phyloP scores from a whole-genome alignment of 495 filamentous ascomycete genomes.

The Xylaria bambusicola region DNA sequence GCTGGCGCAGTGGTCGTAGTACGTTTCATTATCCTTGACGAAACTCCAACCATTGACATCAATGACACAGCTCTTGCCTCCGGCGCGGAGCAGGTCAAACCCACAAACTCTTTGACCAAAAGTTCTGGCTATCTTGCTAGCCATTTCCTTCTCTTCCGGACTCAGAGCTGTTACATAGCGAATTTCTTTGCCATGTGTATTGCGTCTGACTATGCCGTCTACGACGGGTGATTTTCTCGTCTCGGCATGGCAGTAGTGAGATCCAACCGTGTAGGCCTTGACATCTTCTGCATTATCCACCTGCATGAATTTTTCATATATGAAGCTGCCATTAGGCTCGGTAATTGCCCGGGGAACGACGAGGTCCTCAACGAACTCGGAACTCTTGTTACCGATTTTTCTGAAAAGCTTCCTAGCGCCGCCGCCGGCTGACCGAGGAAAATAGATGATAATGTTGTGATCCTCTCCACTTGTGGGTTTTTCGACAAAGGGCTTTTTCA shows the following conservation, averaged over 20 bases:
- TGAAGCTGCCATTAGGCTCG: conserved; percentile 76
- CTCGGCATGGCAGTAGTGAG: conserved; percentile 92
- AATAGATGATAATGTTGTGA: conserved; percentile 98
- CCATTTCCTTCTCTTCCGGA: conserved; percentile 80
- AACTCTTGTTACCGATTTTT: conserved; percentile 98
- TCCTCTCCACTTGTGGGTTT: conserved; percentile 98
- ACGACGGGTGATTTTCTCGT: conserved; percentile 96
- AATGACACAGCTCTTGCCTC: conserved; percentile 91
- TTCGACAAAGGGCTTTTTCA: conserved; percentile 96
- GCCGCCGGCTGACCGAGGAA: conserved; percentile 77
- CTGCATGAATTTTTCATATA: conserved; percentile 95
- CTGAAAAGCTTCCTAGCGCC: conserved; percentile 91
- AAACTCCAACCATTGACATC: conserved; percentile 99
- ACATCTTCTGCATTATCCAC: conserved; percentile 97
- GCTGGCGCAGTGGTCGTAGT: conserved; percentile 86
- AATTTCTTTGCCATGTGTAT: conserved; percentile 96
- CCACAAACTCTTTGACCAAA: conserved; percentile 97
- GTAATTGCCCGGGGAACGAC: conserved; percentile 75
- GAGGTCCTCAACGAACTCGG: conserved; percentile 80
- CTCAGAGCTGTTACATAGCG: conserved; percentile 87
- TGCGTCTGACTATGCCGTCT: conserved; percentile 91
- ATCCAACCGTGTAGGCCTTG: conserved; percentile 97
- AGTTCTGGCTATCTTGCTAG: conserved; percentile 82
- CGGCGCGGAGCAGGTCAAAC: conserved; percentile 89
- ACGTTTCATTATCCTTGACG: conserved; percentile 98